Conservation (phyloP, 345 rosid species). For the Cardiospermum halicacabum region DNA sequence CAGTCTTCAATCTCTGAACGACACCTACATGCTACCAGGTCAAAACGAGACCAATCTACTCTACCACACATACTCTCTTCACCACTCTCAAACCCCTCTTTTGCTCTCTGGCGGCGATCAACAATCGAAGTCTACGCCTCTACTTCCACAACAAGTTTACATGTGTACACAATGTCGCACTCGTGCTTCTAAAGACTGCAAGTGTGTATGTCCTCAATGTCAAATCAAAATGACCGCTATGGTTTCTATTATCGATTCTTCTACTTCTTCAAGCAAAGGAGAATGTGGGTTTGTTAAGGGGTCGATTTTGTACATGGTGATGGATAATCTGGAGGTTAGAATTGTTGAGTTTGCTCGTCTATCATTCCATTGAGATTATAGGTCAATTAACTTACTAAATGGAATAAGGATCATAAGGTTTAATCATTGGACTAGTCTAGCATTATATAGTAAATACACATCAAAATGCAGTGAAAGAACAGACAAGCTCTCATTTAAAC, state of each 20-base stretch:
- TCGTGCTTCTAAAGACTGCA: not conserved
- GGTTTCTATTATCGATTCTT: not conserved
- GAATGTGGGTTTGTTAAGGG: constrained; percentile 21
- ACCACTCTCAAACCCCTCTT: not conserved
- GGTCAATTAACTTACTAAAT: too few species aligned
- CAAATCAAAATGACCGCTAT: not conserved
- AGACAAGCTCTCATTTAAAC: too few species aligned
- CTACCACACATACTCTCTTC: not conserved
- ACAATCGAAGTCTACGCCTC: not conserved
- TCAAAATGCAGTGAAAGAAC: too few species aligned
- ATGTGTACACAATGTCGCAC: not conserved
- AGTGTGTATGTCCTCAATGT: not conserved
- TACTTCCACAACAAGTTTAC: not conserved
- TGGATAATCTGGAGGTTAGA: constrained; percentile 13
- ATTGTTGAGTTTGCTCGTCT: too few species aligned
- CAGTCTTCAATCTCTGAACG: not conserved
- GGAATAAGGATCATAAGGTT: too few species aligned
- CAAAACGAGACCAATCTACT: not conserved
- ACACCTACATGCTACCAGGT: constrained; percentile 1
- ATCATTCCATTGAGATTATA: too few species aligned
- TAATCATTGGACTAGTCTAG: too few species aligned
- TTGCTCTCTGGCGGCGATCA: not conserved
- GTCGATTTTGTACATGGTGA: constrained; percentile 21
- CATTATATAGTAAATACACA: too few species aligned
- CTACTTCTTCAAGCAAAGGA: not conserved